Evolutionary conservation across 495 filamentous ascomycete genomes (phyloP).

Genomic region (Penicillium steckii): DNA sequence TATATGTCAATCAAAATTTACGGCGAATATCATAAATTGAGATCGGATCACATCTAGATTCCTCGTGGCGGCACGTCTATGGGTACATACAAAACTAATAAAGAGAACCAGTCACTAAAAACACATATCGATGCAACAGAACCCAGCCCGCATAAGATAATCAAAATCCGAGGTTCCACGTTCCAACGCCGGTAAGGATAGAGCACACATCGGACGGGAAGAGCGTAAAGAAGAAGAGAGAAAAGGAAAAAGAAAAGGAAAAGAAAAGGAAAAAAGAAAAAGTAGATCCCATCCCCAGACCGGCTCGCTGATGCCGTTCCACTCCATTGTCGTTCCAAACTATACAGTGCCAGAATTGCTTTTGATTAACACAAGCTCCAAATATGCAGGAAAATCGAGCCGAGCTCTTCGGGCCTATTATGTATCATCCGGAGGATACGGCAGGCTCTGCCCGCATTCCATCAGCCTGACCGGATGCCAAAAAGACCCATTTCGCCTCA

Average conservation of each 20-base stretch:
- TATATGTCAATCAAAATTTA: no score
- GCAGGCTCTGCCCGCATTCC: slow-evolving; percentile 14
- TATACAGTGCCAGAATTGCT: slow-evolving; percentile 29
- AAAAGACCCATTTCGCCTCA: slow-evolving; percentile 15
- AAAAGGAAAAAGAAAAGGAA: slow-evolving; percentile 10
- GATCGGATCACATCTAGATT: slow-evolving; percentile 28
- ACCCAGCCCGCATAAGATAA: slow-evolving; percentile 20
- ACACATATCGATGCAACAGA: slow-evolving; percentile 24
- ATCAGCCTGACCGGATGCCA: slow-evolving; percentile 6
- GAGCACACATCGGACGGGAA: slow-evolving; percentile 29
- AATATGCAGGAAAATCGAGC: slow-evolving; percentile 19
- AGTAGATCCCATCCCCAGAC: slow-evolving; percentile 14
- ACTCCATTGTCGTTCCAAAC: slow-evolving; percentile 15
- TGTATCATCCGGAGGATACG: slow-evolving; percentile 7
- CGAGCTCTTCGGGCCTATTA: slow-evolving; percentile 3
- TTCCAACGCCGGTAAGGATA: slow-evolving; percentile 37
- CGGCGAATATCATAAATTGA: no score
- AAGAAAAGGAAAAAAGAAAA: slow-evolving; percentile 8
- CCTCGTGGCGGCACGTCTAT: slow-evolving; percentile 27
- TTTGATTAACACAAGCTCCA: slow-evolving; percentile 17
- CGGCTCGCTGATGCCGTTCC: slow-evolving; percentile 8
- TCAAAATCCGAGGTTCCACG: slow-evolving; percentile 25
- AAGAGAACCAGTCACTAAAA: slow-evolving; percentile 22
- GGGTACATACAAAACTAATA: slow-evolving; percentile 31
- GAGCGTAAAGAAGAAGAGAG: background rate